phyloP scores from a whole-genome alignment of 108 stramenopile species.

The Conticribra guillardii region DNA sequence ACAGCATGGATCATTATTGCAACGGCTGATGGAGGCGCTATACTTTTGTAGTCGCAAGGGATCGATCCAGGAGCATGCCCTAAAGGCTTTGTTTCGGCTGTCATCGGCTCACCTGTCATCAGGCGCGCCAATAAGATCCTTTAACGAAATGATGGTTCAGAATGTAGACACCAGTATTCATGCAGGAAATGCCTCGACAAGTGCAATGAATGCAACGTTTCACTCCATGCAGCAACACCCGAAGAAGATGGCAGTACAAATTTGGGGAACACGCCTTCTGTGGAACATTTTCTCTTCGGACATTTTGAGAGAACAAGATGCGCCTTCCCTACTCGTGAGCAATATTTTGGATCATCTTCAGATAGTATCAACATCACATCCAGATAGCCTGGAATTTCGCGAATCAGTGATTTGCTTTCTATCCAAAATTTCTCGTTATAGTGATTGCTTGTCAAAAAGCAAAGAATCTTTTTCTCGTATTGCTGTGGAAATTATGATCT shows the following conservation, averaged over 20 bases:
- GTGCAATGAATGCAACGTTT: constrained; percentile 22
- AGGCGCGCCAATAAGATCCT: constrained; percentile 2
- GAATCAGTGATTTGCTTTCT: constrained; percentile 33
- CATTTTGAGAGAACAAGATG: constrained; percentile 5
- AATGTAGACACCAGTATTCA: not conserved
- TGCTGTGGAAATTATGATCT: constrained; percentile 15
- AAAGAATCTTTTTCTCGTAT: constrained; percentile 1
- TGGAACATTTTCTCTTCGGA: constrained; percentile 19
- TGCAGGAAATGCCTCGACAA: constrained; percentile 9
- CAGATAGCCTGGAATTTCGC: not conserved
- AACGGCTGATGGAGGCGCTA: constrained; percentile 28
- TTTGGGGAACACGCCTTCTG: constrained; percentile 28
- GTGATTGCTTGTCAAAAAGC: not conserved
- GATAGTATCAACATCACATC: not conserved
- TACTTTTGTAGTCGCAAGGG: constrained; percentile 9
- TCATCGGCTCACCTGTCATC: constrained; percentile 31
- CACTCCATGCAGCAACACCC: constrained; percentile 11
- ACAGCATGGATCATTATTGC: constrained; percentile 25
- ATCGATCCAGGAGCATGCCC: constrained; percentile 12
- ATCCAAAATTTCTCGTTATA: constrained; percentile 25
- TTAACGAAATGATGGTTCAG: constrained; percentile 29
- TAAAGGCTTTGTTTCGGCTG: constrained; percentile 35
- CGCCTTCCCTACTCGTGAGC: not conserved
- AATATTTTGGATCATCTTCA: constrained; percentile 12
- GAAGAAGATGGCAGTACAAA: constrained; percentile 12